Evolutionary conservation across 345 rosid species (phyloP).

Genomic region (Psidium guajava): DNA sequence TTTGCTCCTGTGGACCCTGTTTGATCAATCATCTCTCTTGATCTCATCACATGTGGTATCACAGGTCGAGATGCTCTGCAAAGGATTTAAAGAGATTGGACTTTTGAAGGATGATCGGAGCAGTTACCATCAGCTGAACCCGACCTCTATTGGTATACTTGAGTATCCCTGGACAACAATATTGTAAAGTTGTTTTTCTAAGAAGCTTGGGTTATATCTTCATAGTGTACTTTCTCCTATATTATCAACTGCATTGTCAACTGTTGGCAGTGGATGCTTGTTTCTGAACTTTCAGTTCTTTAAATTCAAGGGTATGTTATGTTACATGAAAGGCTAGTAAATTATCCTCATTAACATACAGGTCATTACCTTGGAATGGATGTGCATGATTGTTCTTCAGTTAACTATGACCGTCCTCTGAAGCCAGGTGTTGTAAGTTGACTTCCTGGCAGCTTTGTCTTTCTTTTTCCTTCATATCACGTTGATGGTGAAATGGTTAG

Average conservation of each 20-base stretch:
- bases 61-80: constrained; percentile 57
- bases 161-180: neutral
- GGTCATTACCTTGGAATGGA: constrained; percentile 99
- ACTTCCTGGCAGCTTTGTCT: neutral
- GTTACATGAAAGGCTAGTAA: neutral
- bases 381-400: constrained; percentile 79
- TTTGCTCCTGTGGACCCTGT: neutral
- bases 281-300: neutral
- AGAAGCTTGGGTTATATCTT: neutral
- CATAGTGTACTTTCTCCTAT: neutral
- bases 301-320: neutral
- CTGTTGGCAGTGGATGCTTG: neutral
- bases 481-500: neutral
- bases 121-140: constrained; percentile 58
- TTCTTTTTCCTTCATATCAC: neutral
- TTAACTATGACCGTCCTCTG: constrained; percentile 63
- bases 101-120: constrained; percentile 38
- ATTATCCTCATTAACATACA: constrained; percentile 7
- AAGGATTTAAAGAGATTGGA: constrained; percentile 80
- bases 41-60: constrained; percentile 9
- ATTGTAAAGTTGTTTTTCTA: neutral
- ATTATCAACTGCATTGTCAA: neutral
- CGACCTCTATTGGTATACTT: constrained; percentile 80
- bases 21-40: neutral
- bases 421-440: constrained; percentile 89